Conservation (phyloP, 345 rosid genomes). For the Pseudoturritis turrita region DNA sequence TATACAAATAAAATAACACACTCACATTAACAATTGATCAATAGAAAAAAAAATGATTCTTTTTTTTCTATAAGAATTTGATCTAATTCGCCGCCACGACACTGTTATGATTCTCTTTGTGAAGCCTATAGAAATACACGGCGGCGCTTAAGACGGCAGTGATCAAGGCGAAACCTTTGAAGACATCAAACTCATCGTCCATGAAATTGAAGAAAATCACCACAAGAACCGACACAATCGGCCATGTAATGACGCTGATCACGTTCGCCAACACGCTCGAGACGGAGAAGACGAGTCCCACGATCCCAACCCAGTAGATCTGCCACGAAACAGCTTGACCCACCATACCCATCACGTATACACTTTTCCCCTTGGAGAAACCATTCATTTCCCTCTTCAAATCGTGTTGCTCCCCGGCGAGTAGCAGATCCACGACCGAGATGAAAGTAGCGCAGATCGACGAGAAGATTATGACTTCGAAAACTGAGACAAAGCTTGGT, state of each 20-base stretch:
- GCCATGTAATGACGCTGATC: neutral
- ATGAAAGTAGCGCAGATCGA: neutral
- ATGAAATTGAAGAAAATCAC: conserved; percentile 11
- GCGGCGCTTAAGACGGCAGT: conserved; percentile 19
- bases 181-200: neutral
- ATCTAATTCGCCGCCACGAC: neutral
- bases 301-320: neutral
- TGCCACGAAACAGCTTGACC: conserved; percentile 4
- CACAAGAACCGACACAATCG: conserved; percentile 1
- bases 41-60: too few relatives aligned
- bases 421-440: neutral
- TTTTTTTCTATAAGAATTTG: too few relatives aligned
- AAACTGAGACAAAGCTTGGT: neutral
- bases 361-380: neutral
- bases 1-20: too few relatives aligned
- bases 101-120: conserved; percentile 20
- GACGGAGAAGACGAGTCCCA: neutral
- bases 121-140: conserved; percentile 26
- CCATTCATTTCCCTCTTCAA: neutral
- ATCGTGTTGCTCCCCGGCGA: neutral
- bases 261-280: neutral
- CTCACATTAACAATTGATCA: too few relatives aligned
- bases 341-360: neutral
- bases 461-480: neutral
- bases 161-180: conserved; percentile 23